These are phyloP conservation scores for Trichoderma oligosporum DNA, from an alignment of 2,329 filamentous ascomycete genomes.

Conservation along the genomic window DNA sequence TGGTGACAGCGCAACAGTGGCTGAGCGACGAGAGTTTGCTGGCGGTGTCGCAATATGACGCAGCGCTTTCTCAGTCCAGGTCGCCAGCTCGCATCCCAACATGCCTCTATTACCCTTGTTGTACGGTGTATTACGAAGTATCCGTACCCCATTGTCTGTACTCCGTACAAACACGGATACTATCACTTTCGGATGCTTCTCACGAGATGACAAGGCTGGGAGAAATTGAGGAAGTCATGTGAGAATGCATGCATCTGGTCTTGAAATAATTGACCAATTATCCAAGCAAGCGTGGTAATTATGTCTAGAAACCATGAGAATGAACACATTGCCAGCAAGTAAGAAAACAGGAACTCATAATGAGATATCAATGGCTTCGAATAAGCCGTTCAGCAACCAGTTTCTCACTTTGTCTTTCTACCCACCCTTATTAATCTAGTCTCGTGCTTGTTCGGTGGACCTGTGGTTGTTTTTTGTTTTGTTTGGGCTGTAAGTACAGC, in stretches of 20 bases:
- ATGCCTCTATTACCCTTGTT: no score
- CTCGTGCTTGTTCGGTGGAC: neutral
- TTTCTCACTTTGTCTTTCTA: neutral
- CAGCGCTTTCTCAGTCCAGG: no score
- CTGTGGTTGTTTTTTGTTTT: slow-evolving; percentile 5
- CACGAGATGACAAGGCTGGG: neutral
- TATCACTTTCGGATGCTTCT: neutral
- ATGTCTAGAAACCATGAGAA: neutral
- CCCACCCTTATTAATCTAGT: neutral
- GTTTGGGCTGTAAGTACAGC: slow-evolving; percentile 22
- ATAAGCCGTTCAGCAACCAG: neutral
- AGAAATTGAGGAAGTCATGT: neutral
- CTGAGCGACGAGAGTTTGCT: slow-evolving; percentile 6
- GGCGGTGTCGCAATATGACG: neutral
- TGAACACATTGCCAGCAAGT: neutral
- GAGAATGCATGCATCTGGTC: neutral
- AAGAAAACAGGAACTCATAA: neutral
- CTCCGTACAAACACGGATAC: neutral
- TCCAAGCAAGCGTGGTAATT: neutral
- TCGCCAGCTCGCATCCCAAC: no score
- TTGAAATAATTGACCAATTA: neutral
- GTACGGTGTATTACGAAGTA: no score
- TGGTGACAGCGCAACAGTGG: slow-evolving; percentile 9
- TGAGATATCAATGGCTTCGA: slow-evolving; percentile 2
- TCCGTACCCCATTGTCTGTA: no score